phyloP scores from a whole-genome alignment of 1,284 basidiomycete genomes.

The Melampsora larici-populina region DNA sequence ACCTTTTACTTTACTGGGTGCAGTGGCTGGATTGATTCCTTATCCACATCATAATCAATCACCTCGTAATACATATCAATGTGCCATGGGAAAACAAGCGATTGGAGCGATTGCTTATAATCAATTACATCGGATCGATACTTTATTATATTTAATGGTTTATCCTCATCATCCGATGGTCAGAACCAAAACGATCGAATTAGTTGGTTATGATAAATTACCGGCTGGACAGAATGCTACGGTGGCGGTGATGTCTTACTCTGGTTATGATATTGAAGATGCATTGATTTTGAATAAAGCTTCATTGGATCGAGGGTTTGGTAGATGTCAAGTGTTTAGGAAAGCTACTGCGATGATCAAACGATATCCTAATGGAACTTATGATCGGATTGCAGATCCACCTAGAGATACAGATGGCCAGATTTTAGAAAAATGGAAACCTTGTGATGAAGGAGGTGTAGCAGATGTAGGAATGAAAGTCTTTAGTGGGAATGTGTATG shows the following conservation, averaged over 20 bases:
- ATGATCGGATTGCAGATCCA: constrained; percentile 89
- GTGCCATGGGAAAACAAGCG: constrained; percentile 99
- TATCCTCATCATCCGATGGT: constrained; percentile 99
- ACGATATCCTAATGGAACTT: constrained; percentile 94
- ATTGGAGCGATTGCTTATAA: constrained; percentile 99
- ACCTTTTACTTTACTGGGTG: constrained; percentile 95
- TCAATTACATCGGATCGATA: constrained; percentile 96
- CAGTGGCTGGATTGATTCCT: constrained; percentile 95
- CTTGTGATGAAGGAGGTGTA: constrained; percentile 86
- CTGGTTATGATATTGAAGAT: constrained; percentile 99
- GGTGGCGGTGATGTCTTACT: constrained; percentile 98
- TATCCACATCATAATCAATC: constrained; percentile 99
- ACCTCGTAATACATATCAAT: constrained; percentile 97
- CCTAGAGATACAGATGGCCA: constrained; percentile 74
- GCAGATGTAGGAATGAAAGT: constrained; percentile 92
- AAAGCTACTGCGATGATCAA: constrained; percentile 92
- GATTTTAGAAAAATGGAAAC: constrained; percentile 74
- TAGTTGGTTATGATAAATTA: constrained; percentile 92
- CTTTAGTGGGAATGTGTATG: constrained; percentile 86
- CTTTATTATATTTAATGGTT: constrained; percentile 95
- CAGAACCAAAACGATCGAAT: constrained; percentile 95
- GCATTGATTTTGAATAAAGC: constrained; percentile 96
- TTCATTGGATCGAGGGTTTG: constrained; percentile 93
- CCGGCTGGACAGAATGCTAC: constrained; percentile 98
- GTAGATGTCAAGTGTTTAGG: constrained; percentile 91